These are phyloP conservation scores for Plectosphaerella sp. DNA, from an alignment of 2,329 filamentous ascomycete genomes.

Conservation along the genomic window DNA sequence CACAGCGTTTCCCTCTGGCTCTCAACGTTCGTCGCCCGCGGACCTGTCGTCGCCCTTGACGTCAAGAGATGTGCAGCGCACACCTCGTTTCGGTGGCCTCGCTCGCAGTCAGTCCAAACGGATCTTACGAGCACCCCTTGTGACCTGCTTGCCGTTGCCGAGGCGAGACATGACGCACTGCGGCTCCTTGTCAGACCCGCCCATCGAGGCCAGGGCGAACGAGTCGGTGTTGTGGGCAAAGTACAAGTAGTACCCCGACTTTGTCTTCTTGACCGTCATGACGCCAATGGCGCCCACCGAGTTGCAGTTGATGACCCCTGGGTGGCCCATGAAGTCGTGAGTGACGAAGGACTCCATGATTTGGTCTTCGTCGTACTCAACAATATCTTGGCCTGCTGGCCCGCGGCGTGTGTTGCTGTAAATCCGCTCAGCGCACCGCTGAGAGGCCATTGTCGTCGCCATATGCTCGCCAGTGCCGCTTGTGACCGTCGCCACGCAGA, in stretches of 20 bases:
- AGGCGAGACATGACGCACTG: constrained; percentile 85
- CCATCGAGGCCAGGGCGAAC: constrained; percentile 84
- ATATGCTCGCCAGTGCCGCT: constrained; percentile 98
- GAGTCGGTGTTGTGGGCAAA: constrained; percentile 96
- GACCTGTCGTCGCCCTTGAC: neutral
- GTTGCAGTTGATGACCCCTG: constrained; percentile 73
- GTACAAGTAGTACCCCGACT: constrained; percentile 73
- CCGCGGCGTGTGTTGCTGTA: constrained; percentile 65
- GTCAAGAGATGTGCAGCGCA: neutral
- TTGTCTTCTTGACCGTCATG: constrained; percentile 81
- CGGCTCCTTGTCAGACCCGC: constrained; percentile 69
- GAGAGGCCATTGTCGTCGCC: constrained; percentile 89
- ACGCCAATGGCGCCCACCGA: constrained; percentile 88
- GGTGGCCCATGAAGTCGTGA: constrained; percentile 90
- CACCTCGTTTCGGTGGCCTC: neutral
- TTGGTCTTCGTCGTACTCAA: constrained; percentile 72
- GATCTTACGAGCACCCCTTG: constrained; percentile 50
- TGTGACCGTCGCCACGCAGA: constrained; percentile 77
- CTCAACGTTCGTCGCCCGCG: neutral
- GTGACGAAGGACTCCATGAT: constrained; percentile 72
- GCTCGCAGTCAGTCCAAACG: constrained; percentile 14
- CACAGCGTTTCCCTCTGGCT: no score
- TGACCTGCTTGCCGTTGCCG: constrained; percentile 44
- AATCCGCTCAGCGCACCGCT: constrained; percentile 78
- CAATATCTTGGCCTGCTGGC: constrained; percentile 55